Conservation (phyloP, 176 grass and related monocot genomes). For the Avena eriantha region DNA sequence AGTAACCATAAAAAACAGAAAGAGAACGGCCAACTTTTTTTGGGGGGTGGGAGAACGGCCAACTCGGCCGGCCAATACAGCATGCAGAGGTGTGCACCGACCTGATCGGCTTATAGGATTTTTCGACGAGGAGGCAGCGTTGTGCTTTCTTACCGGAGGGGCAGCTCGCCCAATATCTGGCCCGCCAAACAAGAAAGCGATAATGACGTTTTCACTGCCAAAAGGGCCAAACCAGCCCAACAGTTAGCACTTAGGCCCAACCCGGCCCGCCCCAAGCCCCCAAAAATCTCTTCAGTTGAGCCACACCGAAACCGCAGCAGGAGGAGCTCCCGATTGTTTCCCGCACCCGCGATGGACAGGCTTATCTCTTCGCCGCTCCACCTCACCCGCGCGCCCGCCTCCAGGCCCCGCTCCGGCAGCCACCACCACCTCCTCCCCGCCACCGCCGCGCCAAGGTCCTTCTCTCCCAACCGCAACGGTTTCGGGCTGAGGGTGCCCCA, state of each 20-base stretch:
- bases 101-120: too few relatives aligned
- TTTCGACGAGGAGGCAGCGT: too few relatives aligned
- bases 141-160: too few relatives aligned
- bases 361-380: slow-evolving; percentile 73
- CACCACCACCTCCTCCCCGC: slow-evolving; percentile 16
- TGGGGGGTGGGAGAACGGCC: too few relatives aligned
- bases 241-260: neutral
- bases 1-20: too few relatives aligned
- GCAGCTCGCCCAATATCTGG: too few relatives aligned
- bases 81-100: too few relatives aligned
- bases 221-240: too few relatives aligned
- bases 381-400: slow-evolving; percentile 38
- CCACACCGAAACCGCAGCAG: neutral
- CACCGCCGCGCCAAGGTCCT: neutral
- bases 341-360: slow-evolving; percentile 62
- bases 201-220: too few relatives aligned
- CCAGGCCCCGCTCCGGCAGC: slow-evolving; percentile 9
- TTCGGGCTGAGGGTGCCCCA: neutral
- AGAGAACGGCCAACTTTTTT: too few relatives aligned
- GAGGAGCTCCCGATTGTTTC: neutral
- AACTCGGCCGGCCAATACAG: too few relatives aligned
- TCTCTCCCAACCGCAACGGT: neutral
- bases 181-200: too few relatives aligned
- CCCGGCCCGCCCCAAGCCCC: neutral
- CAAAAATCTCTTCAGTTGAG: neutral